Conservation (phyloP, 108 stramenopile genomes). For the Chaetoceros tenuissimus region DNA sequence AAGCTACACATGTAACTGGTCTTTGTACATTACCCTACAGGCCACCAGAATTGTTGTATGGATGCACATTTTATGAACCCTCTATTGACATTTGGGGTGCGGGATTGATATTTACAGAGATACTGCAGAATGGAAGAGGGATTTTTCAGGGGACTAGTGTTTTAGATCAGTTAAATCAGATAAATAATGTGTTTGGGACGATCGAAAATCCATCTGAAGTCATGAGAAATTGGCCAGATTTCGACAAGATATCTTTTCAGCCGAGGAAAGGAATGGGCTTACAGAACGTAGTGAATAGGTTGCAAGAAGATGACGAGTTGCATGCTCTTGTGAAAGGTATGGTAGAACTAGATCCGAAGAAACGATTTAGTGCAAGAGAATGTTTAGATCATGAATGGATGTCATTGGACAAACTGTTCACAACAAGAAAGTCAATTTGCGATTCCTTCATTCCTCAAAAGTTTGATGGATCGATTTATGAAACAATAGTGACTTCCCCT, state of each 20-base stretch:
- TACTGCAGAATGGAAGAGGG: constrained; percentile 35
- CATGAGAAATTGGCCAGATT: constrained; percentile 43
- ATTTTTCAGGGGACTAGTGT: constrained; percentile 53
- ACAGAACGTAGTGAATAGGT: constrained; percentile 19
- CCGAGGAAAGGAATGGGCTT: constrained; percentile 18
- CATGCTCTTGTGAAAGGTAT: constrained; percentile 24
- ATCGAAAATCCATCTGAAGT: constrained; percentile 35
- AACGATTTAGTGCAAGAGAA: constrained; percentile 35
- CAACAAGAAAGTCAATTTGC: too few species aligned
- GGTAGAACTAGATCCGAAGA: constrained; percentile 44
- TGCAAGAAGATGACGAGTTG: constrained; percentile 20
- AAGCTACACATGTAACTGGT: constrained; percentile 13
- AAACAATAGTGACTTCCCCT: too few species aligned
- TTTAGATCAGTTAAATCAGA: constrained; percentile 56
- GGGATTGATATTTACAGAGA: constrained; percentile 48
- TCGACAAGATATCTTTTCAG: constrained; percentile 45
- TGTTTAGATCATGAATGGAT: constrained; percentile 26
- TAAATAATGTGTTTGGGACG: constrained; percentile 57
- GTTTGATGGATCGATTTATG: too few species aligned
- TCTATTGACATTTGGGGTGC: constrained; percentile 60
- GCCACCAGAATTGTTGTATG: constrained; percentile 67
- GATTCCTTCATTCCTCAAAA: too few species aligned
- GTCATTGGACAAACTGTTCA: too few species aligned
- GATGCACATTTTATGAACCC: constrained; percentile 17
- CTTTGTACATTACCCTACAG: constrained; percentile 76